phyloP scores from a whole-genome alignment of 768 basidiomycete genomes.

The Termitomyces sp. region DNA sequence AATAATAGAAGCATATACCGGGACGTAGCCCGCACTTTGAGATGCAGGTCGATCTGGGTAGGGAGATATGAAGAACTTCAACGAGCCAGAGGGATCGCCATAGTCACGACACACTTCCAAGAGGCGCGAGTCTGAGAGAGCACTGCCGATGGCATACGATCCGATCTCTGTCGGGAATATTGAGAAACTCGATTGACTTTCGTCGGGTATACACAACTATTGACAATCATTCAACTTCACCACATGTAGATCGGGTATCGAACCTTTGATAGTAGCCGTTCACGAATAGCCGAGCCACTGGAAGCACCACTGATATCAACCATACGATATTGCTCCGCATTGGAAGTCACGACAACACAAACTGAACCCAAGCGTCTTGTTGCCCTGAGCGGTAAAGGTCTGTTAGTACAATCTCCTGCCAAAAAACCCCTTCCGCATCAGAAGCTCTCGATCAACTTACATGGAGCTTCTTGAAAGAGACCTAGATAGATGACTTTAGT shows the following conservation, averaged over 20 bases:
- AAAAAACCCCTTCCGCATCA: neutral
- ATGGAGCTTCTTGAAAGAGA: constrained; percentile 12
- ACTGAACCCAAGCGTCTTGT: constrained; percentile 26
- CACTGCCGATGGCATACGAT: constrained; percentile 34
- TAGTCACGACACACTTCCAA: constrained; percentile 37
- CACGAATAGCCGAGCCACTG: constrained; percentile 39
- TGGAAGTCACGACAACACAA: constrained; percentile 43
- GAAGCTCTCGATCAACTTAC: constrained; percentile 4
- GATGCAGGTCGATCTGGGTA: constrained; percentile 36
- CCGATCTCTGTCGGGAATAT: constrained; percentile 48
- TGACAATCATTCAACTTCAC: neutral
- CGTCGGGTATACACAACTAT: constrained; percentile 41
- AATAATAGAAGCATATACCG: constrained; percentile 4
- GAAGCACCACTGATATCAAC: constrained; percentile 44
- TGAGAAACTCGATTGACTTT: constrained; percentile 31
- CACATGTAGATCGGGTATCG: neutral
- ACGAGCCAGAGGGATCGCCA: constrained; percentile 41
- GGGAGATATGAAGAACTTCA: constrained; percentile 48
- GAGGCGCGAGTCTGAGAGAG: constrained; percentile 34
- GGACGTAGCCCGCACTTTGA: constrained; percentile 11
- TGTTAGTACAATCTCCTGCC: neutral
- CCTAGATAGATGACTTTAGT: constrained; percentile 5
- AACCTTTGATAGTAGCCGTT: constrained; percentile 42
- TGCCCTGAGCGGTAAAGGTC: constrained; percentile 10
- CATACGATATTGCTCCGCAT: constrained; percentile 44